Percentiles rank a stretch among this genome's conserved stretches.
phyloP scores from a whole-genome alignment of 371 early-diverging fungal genomes.

The Circinella minor region DNA sequence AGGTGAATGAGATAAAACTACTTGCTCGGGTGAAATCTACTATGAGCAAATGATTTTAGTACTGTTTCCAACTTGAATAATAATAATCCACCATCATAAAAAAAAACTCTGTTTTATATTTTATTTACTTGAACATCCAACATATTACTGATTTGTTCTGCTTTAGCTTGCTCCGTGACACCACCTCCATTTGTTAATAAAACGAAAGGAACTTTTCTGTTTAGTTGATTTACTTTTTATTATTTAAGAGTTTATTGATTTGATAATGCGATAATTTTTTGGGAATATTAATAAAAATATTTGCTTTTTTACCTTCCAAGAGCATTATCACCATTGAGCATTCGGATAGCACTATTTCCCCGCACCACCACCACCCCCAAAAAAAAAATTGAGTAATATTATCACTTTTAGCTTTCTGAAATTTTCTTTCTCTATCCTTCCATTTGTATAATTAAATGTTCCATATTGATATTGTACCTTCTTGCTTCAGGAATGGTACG shows the following conservation, averaged over 20 bases:
- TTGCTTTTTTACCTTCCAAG: conserved; percentile 37
- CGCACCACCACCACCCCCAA: no score
- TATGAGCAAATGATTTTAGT: no score
- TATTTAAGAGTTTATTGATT: no score
- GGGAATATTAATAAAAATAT: background rate
- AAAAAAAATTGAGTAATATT: no score
- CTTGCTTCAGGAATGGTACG: conserved; percentile 43
- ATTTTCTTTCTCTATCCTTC: background rate
- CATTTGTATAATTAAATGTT: no score
- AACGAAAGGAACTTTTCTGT: conserved; percentile 72
- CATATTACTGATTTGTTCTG: conserved; percentile 65
- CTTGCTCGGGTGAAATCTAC: conserved; percentile 68
- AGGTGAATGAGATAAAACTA: conserved; percentile 87
- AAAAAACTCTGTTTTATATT: no score
- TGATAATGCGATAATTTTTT: background rate
- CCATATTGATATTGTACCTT: background rate
- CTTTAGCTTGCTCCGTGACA: conserved; percentile 76
- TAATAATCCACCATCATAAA: no score
- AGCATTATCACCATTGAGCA: conserved; percentile 65
- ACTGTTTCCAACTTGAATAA: no score
- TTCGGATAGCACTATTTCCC: conserved; percentile 51
- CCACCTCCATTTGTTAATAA: conserved; percentile 92
- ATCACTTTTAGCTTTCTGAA: background rate
- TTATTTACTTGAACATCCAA: conserved; percentile 60
- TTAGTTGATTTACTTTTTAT: no score